Evolutionary conservation across 495 filamentous ascomycete genomes (phyloP), one percentile per base, ranked within the genome.

Genomic region (Penicillium fimorum): DNA sequence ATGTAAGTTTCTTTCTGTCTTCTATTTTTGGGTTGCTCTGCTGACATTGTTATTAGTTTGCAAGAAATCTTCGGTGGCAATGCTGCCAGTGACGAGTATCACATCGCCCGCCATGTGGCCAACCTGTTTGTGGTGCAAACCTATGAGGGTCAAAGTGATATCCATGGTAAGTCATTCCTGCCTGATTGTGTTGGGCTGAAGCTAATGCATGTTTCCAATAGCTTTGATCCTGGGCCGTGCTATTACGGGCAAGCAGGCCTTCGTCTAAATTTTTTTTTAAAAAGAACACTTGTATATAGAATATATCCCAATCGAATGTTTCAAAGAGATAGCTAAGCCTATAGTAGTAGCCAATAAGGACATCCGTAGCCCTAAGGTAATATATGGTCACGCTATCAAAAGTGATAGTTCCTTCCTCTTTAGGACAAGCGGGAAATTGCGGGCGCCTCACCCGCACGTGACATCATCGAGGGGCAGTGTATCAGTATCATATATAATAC

Each of bases 41-140:
- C 58, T 63, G 41, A 64, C 52, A 30, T 32, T 42, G 32, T 10
- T 35, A 30, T 56, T 52, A 89, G 86, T 44, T 74, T 98, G 41
- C 94, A 97, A 72, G 94, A 98, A 70, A 80, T 98, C 17, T 97
- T 98, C 75, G 94, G 94, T 35, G 94, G 94, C 11, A 98, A 98
- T 67, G 95, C 95, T 15, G 89, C 93, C 41, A 96, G 91, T 61
- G 95, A 98, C 64, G 94, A 98, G 75, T 98, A 98, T 68, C 82
- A 82, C 30, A 96, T 97, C 65, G 94, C 89, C 35, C 83, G 94
- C 62, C 95, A 97, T 78, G 94, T 96, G 30, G 88, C 94, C 42
- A 98, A 98, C 69, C 68, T 98, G 57, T 97, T 96, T 70, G 95
- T 98, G 50, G 96, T 93, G 43, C 93, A 97, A 70, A 97, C 93